Conservation (phyloP, 2,329 filamentous ascomycete species). For the Fusarium burgessii region DNA sequence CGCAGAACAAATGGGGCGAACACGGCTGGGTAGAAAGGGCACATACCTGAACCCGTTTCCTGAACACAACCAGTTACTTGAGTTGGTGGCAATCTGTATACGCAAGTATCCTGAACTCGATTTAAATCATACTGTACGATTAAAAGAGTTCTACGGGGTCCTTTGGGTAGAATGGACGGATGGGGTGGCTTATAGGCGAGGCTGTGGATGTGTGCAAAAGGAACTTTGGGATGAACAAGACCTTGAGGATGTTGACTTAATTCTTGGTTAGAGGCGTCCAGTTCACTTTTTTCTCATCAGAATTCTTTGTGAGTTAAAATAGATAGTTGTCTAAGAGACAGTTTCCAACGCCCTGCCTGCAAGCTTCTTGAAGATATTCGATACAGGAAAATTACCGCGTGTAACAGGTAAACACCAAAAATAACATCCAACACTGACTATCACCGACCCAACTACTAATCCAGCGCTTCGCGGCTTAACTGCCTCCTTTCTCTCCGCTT, state of each 20-base stretch:
- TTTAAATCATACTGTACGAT: not conserved
- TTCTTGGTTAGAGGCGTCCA: not conserved
- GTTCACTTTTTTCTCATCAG: not conserved
- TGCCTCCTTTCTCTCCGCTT: no score
- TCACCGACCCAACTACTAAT: conserved; percentile 2
- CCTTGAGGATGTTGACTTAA: rapidly evolving
- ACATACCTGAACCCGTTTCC: not conserved
- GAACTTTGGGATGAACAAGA: not conserved
- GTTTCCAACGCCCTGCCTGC: no score
- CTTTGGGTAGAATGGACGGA: not conserved
- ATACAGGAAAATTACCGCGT: no score
- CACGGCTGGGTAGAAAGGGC: not conserved
- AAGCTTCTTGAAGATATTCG: no score
- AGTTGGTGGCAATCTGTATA: not conserved
- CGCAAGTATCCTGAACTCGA: not conserved
- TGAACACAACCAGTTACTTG: rapidly evolving
- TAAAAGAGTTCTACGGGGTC: not conserved
- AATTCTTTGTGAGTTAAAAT: not conserved
- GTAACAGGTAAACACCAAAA: no score
- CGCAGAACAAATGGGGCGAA: not conserved
- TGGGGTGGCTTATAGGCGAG: not conserved
- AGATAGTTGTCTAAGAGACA: no score
- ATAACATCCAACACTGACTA: no score
- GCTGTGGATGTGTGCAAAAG: not conserved
- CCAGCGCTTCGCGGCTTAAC: not conserved